Evolutionary conservation across 148 eudicot genomes (phyloP), one percentile per base, ranked within the genome.

Genomic region (Vaccinium darrowii): DNA sequence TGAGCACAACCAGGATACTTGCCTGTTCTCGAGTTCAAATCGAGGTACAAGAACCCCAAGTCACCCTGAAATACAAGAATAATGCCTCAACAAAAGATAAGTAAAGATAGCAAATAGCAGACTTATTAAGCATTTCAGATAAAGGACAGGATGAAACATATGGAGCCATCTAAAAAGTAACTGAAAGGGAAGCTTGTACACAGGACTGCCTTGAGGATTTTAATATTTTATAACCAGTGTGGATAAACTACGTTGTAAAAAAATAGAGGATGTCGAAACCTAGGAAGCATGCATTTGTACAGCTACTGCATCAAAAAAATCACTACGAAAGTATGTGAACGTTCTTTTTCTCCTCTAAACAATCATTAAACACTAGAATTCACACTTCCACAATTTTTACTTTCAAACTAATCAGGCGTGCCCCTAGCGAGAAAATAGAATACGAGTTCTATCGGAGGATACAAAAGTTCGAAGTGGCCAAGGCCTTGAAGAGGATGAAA

Each of bases 1-100:
- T 96, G 99, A 87, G 99, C 99, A 88, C 94, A 95, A 57, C 95
- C 95, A 74, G 99, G 95, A 86, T 94, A 95, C 87, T 97, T 97
- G 43, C 93, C 95, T 85, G 87, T 86, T 91, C 99, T 94, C 60
- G 95, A 90, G 86, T 91, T 94, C 83, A 96, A 91, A 87, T 96
- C 99, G 84, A 96, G 99, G 92, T 93, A 96, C 63, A 96, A 87
- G 91, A 90, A 94, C 72, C 99, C 99, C 90, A 96, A 89, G 88
- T 96, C 98, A 79, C 99, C 99, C 99, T 96, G 94, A 76, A 87
- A 86, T 49, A 62, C 71, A 83, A 83, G 25, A 25, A 67, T 63
- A 76, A 50, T 60, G 57, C 50, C 67, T 43, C 27, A 72, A 36
- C 58, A 79, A 58, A 76, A 78, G 27, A 51, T 51, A 65, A 30